These are phyloP conservation scores for Davidsoniella eucalypti DNA, from an alignment of 2,329 filamentous ascomycete genomes.

Conservation along the genomic window DNA sequence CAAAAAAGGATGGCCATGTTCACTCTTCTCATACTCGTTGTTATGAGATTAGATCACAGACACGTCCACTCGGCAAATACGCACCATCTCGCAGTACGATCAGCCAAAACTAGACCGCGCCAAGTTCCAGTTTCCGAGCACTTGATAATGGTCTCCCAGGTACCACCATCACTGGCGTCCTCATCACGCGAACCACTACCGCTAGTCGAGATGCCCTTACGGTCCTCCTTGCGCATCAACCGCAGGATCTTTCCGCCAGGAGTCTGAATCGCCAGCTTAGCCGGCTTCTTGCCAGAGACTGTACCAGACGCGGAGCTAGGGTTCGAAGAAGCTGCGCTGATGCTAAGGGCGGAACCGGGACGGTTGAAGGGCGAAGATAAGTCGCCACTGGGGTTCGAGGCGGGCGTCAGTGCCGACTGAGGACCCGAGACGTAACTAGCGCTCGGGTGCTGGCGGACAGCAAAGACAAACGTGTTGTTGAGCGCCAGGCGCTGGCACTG, in stretches of 20 bases:
- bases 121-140: conserved; percentile 68
- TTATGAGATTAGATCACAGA: conserved; percentile 15
- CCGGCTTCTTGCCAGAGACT: conserved; percentile 58
- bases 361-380: conserved; percentile 46
- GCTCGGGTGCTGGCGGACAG: conserved; percentile 75
- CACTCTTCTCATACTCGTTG: too few relatives aligned
- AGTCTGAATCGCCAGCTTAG: conserved; percentile 87
- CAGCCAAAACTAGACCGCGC: conserved; percentile 67
- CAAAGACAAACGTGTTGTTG: conserved; percentile 97
- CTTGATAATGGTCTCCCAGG: conserved; percentile 85
- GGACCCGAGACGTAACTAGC: conserved; percentile 24
- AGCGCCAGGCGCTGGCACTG: conserved; percentile 77
- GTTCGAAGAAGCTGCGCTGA: conserved; percentile 41
- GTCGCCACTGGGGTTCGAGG: conserved; percentile 30
- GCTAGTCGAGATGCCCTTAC: conserved; percentile 33
- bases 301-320: conserved; percentile 36
- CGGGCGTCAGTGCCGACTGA: conserved; percentile 26
- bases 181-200: conserved; percentile 26
- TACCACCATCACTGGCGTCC: conserved; percentile 50
- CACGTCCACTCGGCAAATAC: conserved; percentile 83
- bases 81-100: conserved; percentile 73
- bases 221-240: conserved; percentile 65
- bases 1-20: too few relatives aligned
- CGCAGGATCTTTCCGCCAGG: conserved; percentile 89
- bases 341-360: conserved; percentile 47